phyloP scores from a whole-genome alignment of 202 grass and related monocot species.

The Miscanthus sacchariflorus region DNA sequence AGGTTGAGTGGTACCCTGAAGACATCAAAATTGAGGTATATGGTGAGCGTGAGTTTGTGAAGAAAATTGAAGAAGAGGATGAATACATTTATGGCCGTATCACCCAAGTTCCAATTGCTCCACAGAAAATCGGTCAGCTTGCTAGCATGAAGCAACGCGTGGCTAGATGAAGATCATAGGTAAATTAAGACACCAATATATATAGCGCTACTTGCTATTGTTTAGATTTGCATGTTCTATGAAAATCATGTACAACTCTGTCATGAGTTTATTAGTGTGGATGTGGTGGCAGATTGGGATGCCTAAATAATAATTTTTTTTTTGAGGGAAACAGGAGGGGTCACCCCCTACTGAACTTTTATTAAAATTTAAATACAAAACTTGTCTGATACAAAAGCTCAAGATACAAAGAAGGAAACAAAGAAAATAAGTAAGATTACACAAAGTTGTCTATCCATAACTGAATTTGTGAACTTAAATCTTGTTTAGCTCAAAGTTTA shows the following conservation, averaged over 20 bases:
- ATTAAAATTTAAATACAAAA: too few species aligned
- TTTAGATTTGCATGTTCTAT: neutral
- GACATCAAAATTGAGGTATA: neutral
- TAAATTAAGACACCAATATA: neutral
- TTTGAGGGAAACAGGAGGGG: too few species aligned
- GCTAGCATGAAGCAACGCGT: conserved; percentile 1
- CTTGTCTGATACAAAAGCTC: too few species aligned
- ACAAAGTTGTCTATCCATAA: too few species aligned
- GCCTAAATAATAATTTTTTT: neutral
- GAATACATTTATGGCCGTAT: neutral
- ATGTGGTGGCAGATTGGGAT: neutral
- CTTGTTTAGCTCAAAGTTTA: too few species aligned
- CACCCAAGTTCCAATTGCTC: neutral
- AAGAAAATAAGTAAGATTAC: too few species aligned
- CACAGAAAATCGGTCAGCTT: neutral
- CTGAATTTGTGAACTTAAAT: too few species aligned
- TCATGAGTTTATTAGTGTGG: neutral
- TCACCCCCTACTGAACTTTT: too few species aligned
- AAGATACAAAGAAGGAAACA: too few species aligned
- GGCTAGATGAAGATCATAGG: neutral
- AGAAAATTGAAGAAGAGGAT: neutral
- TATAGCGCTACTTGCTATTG: neutral
- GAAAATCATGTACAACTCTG: neutral
- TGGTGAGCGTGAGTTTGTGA: neutral
- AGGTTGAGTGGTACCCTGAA: neutral